phyloP scores from a whole-genome alignment of 1,284 basidiomycete genomes.

The Boletus hoseneyae region DNA sequence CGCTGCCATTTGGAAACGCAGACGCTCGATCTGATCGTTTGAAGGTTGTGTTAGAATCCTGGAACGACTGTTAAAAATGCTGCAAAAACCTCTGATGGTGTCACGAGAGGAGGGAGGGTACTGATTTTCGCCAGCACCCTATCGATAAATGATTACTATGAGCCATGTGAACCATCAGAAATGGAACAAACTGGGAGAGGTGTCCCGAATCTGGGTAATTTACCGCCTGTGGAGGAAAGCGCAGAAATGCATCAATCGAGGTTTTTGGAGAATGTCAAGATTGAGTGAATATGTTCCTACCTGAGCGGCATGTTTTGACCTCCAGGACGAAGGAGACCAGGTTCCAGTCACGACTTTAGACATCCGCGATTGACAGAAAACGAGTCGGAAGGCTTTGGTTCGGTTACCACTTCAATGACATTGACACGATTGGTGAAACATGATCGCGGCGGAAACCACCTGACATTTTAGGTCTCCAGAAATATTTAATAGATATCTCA shows the following conservation, averaged over 20 bases:
- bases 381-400: not conserved
- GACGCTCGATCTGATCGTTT: constrained; percentile 71
- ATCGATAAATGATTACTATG: not conserved
- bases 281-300: constrained; percentile 28
- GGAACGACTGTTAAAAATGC: not conserved
- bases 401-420: not conserved
- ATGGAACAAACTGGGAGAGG: constrained; percentile 30
- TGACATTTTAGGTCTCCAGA: too few relatives aligned
- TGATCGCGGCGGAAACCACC: too few relatives aligned
- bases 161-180: not conserved
- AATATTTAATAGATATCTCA: too few relatives aligned
- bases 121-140: constrained; percentile 78
- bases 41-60: constrained; percentile 9
- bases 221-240: constrained; percentile 25
- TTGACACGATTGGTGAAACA: too few relatives aligned
- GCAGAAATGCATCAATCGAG: too few relatives aligned
- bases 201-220: constrained; percentile 36
- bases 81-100: constrained; percentile 74
- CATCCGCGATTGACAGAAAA: constrained; percentile 10
- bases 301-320: constrained; percentile 48
- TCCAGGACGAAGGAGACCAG: constrained; percentile 58
- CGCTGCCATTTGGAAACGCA: constrained; percentile 73
- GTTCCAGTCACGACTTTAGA: not conserved
- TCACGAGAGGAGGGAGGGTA: constrained; percentile 82
- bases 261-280: not conserved